Conservation (phyloP, 495 filamentous ascomycete genomes). For the Evernia prunastri region DNA sequence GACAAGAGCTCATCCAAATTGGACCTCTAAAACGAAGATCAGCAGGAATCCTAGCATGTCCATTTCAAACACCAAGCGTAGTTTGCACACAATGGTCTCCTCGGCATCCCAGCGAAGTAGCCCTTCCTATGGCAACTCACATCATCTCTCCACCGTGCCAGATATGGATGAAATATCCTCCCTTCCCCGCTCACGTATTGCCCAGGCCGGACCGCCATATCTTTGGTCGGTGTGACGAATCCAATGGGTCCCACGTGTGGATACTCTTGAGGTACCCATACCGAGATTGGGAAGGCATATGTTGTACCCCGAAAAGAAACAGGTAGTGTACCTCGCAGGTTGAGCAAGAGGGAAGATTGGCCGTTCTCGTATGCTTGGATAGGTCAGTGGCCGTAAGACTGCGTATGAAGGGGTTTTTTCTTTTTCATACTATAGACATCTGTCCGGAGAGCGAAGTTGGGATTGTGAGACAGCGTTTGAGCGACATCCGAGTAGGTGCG, state of each 20-base stretch:
- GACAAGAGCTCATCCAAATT: conserved; percentile 73
- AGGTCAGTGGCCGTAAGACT: conserved; percentile 17
- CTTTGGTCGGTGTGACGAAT: conserved; percentile 81
- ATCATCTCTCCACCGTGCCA: conserved; percentile 84
- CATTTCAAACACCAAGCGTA: background rate
- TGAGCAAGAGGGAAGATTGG: conserved; percentile 76
- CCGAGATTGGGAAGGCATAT: conserved; percentile 82
- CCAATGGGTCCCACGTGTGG: conserved; percentile 76
- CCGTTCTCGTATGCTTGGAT: conserved; percentile 79
- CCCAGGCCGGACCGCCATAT: conserved; percentile 83
- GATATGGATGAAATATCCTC: conserved; percentile 89
- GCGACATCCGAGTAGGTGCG: conserved; percentile 89
- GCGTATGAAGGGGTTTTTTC: conserved; percentile 21
- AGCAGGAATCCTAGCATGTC: conserved; percentile 14
- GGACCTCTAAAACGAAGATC: conserved; percentile 56
- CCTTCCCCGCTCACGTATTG: conserved; percentile 96
- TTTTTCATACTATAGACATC: conserved; percentile 81
- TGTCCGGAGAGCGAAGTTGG: conserved; percentile 80
- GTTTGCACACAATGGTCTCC: background rate
- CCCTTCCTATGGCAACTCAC: conserved; percentile 47
- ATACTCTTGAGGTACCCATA: conserved; percentile 96
- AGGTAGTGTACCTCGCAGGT: conserved; percentile 79
- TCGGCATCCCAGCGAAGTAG: background rate
- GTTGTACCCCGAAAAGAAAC: conserved; percentile 80
- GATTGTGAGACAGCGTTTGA: conserved; percentile 71